A percentile compares a stretch with the other conserved stretches of the same genome.
phyloP scores from a whole-genome alignment of 768 basidiomycete genomes.

The Suillus occidentalis region DNA sequence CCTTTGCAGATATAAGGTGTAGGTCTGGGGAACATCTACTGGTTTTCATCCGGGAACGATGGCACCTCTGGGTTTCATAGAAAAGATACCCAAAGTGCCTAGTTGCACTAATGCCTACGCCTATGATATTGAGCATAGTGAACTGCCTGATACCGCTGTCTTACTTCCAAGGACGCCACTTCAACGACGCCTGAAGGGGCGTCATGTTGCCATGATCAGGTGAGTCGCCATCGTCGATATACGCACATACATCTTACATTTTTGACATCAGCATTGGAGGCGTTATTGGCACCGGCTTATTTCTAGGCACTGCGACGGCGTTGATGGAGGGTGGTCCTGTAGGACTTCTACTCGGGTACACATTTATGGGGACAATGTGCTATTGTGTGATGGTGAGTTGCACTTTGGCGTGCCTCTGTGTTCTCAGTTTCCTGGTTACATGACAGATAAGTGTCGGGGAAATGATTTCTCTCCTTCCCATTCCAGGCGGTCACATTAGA shows the following conservation, averaged over 20 bases:
- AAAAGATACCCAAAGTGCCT: background rate
- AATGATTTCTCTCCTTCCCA: background rate
- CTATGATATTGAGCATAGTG: background rate
- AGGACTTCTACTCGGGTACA: background rate
- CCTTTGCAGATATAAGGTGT: background rate
- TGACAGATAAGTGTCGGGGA: background rate
- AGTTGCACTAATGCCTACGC: background rate
- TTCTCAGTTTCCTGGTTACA: background rate
- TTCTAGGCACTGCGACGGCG: background rate
- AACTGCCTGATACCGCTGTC: background rate
- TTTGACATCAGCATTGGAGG: background rate
- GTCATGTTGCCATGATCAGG: background rate
- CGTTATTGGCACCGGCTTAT: background rate
- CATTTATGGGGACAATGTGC: background rate
- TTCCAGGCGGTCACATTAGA: background rate
- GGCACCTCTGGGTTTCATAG: background rate
- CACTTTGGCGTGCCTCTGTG: background rate
- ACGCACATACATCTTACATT: background rate
- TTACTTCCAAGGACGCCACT: background rate
- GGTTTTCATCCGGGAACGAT: background rate
- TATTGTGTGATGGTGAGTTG: background rate
- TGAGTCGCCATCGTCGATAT: background rate
- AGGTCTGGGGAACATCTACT: background rate
- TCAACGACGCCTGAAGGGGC: conserved; percentile 1
- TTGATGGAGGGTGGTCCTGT: background rate